Evolutionary conservation across 768 basidiomycete species (phyloP), one percentile per base, ranked within the genome.

Genomic region (Pleurotus platypus): DNA sequence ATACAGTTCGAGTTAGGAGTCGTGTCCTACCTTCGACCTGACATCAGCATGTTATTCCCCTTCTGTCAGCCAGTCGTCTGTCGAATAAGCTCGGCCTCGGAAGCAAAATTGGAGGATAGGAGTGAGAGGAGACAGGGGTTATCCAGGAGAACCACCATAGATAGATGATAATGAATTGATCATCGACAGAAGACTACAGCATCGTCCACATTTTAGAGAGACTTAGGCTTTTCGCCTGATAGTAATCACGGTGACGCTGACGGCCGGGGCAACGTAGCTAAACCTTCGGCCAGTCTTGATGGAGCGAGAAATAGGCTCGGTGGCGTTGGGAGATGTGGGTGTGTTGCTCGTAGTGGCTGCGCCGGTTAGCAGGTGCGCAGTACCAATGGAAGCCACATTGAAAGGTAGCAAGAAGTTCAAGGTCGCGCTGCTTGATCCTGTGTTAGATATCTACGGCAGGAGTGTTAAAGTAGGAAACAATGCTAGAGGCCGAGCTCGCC

Each of bases 341-440:
- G 79, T 80, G 66, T 87, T 87, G 67, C 80, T 85, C 2, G 78
- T 72, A n/a, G 70, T 80, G 24, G 66, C 69, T 0, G 71, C 60
- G 6, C 85, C 85, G 3, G 75, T 75, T 22, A 87, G 67, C 15
- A 83, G 68, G 59, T 80, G 77, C 6, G 74, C 70, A 9, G 73
- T 75, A 2, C 83, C 85, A 0, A 67, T 65, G 0, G 61, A 60
- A 1, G 74, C 70, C 2, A 87, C 80, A 7, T 66, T 72, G 71
- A 85, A 87, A 0, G 84, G 84, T 13, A 87, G 67, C 12, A 72
- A 61, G 63, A 87, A 86, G 9, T 75, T 77, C 35, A 88, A 27
- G 7, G 71, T 63, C 0, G 76, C 72, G 1, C 75, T 63, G 3
- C 72, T 64, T 0, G 61, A 65, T 15, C 69, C 77, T 0, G 80